phyloP scores from a whole-genome alignment of 306 rosid species.

The Quercus glauca region DNA sequence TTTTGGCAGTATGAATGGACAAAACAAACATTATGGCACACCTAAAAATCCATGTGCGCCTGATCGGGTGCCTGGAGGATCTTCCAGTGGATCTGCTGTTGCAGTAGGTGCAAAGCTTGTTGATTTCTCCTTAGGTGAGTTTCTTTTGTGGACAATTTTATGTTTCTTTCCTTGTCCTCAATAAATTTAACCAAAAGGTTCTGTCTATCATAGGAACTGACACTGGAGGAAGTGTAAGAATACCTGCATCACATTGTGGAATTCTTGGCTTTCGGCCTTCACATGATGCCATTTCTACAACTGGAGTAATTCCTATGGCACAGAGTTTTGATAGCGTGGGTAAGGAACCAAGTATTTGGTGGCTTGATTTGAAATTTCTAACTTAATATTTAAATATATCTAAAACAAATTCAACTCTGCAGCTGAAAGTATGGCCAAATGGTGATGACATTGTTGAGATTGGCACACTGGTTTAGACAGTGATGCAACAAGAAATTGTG shows the following conservation, averaged over 20 bases:
- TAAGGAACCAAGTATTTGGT: constrained; percentile 29
- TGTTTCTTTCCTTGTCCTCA: background rate
- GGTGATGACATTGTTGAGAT: background rate
- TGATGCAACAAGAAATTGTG: background rate
- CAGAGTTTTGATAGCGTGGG: constrained; percentile 93
- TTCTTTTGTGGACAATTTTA: constrained; percentile 17
- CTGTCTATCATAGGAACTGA: constrained; percentile 65
- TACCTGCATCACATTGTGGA: constrained; percentile 91
- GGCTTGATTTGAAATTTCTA: constrained; percentile 6
- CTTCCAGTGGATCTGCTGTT: constrained; percentile 63
- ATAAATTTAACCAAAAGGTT: constrained; percentile 2
- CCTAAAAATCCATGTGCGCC: constrained; percentile 45
- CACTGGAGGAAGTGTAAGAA: constrained; percentile 93
- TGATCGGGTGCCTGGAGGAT: constrained; percentile 59
- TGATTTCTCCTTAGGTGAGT: constrained; percentile 78
- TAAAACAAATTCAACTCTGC: background rate
- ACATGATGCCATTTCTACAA: constrained; percentile 56
- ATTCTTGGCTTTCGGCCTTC: constrained; percentile 93
- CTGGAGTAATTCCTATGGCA: constrained; percentile 81
- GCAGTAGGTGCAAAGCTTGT: constrained; percentile 83
- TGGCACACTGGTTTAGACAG: background rate
- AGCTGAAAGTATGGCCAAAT: background rate
- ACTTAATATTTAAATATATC: background rate
- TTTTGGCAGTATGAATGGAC: constrained; percentile 47
- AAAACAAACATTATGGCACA: constrained; percentile 55